A percentile compares a stretch with the other conserved stretches of the same genome.
Evolutionary conservation across 2,329 filamentous ascomycete genomes (phyloP).

Genomic region (Scytalidium sp.): DNA sequence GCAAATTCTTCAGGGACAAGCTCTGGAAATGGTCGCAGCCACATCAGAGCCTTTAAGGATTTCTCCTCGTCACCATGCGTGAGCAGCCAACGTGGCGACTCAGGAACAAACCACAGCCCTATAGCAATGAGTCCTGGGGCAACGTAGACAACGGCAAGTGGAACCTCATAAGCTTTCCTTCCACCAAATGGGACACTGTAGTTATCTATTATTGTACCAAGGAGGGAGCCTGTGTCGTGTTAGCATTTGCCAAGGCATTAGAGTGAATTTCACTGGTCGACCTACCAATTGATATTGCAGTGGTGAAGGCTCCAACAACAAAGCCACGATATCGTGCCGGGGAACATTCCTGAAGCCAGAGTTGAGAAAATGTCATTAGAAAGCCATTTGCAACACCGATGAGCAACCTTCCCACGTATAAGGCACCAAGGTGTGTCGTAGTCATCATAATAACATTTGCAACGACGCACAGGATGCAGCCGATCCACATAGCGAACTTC

Average conservation of each 20-base stretch:
- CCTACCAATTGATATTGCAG: conserved; percentile 45
- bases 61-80: conserved; percentile 19
- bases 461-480: conserved; percentile 45
- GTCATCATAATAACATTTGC: conserved; percentile 58
- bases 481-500: conserved; percentile 40
- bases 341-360: conserved; percentile 43
- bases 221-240: too few species aligned
- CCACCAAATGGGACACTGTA: conserved; percentile 32
- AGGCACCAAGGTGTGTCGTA: conserved; percentile 46
- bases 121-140: conserved; percentile 21
- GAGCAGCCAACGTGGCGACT: conserved; percentile 26
- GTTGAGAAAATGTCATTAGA: conserved; percentile 15
- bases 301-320: conserved; percentile 44
- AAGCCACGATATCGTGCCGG: conserved; percentile 48
- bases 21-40: conserved; percentile 27
- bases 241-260: too few species aligned
- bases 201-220: conserved; percentile 50
- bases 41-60: conserved; percentile 25
- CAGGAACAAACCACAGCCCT: conserved; percentile 24
- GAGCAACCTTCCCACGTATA: conserved; percentile 52
- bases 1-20: conserved; percentile 25
- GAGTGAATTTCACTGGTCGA: too few species aligned
- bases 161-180: conserved; percentile 31
- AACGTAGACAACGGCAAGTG: conserved; percentile 25
- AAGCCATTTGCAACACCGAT: conserved; percentile 44